Evolutionary conservation across 169 alveolate genomes (phyloP).

Genomic region (Perkinsus olseni): DNA sequence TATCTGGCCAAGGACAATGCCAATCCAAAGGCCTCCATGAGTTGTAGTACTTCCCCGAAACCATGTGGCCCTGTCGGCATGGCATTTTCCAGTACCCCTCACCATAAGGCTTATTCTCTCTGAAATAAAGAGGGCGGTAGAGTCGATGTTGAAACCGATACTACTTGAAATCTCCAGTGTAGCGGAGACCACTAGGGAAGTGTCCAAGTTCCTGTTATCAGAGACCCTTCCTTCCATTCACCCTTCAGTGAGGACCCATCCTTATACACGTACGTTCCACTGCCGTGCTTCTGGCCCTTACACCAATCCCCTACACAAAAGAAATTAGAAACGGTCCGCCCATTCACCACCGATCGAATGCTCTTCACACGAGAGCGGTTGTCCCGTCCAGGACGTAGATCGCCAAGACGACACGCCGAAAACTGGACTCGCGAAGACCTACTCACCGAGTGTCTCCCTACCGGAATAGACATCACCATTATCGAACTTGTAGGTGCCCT

Average conservation of each 20-base stretch:
- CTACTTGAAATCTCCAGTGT: neutral
- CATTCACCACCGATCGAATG: too few relatives aligned
- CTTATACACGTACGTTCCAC: neutral
- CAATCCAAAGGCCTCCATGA: neutral
- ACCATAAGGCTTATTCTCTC: neutral
- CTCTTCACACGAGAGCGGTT: too few relatives aligned
- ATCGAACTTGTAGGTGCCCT: neutral
- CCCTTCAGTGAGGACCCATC: neutral
- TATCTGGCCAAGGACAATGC: neutral
- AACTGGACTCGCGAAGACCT: too few relatives aligned
- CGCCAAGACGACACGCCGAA: too few relatives aligned
- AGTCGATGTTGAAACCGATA: neutral
- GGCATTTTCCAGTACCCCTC: neutral
- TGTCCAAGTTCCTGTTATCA: neutral
- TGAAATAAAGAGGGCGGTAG: neutral
- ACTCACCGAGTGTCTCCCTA: too few relatives aligned
- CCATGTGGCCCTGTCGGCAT: neutral
- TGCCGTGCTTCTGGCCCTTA: neutral
- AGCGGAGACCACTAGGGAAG: neutral
- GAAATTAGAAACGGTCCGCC: too few relatives aligned
- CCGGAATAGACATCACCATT: neutral
- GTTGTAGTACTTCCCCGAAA: neutral
- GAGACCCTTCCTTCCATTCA: neutral
- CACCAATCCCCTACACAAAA: neutral
- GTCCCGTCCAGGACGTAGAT: too few relatives aligned